phyloP scores from a whole-genome alignment of 768 basidiomycete genomes.

The Lactarius vividus region DNA sequence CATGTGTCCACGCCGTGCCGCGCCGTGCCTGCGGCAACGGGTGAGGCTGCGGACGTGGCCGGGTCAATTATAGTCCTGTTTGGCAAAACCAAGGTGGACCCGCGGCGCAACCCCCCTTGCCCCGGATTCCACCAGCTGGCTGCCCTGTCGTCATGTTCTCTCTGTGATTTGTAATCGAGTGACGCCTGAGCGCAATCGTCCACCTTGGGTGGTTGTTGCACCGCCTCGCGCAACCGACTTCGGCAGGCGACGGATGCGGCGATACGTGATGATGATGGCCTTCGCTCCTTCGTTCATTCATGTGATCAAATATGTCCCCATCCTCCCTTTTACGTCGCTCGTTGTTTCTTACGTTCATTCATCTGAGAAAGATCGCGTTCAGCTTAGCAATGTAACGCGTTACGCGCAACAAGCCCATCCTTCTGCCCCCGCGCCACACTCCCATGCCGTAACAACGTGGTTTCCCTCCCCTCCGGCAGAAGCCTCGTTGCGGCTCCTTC shows the following conservation, averaged over 20 bases:
- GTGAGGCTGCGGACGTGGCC: not conserved
- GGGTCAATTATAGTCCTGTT: not conserved
- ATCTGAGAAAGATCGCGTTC: not conserved
- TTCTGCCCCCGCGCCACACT: not conserved
- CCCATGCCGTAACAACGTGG: not conserved
- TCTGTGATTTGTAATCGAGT: not conserved
- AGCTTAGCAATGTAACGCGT: not conserved
- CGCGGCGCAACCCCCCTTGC: not conserved
- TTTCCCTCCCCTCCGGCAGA: not conserved
- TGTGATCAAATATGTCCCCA: not conserved
- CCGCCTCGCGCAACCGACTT: slow-evolving; percentile 1
- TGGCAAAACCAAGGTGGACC: not conserved
- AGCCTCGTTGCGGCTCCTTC: not conserved
- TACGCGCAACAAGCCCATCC: not conserved
- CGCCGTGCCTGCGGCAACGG: not conserved
- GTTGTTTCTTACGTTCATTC: not conserved
- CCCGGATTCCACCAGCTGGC: not conserved
- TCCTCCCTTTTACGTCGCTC: not conserved
- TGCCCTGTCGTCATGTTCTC: not conserved
- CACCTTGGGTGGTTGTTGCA: not conserved
- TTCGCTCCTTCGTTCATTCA: not conserved
- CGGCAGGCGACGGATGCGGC: not conserved
- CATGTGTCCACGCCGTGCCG: not conserved
- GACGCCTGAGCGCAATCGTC: not conserved
- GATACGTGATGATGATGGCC: not conserved